Evolutionary conservation across 2,329 filamentous ascomycete genomes (phyloP).

Genomic region (Microcyclosporella mali): DNA sequence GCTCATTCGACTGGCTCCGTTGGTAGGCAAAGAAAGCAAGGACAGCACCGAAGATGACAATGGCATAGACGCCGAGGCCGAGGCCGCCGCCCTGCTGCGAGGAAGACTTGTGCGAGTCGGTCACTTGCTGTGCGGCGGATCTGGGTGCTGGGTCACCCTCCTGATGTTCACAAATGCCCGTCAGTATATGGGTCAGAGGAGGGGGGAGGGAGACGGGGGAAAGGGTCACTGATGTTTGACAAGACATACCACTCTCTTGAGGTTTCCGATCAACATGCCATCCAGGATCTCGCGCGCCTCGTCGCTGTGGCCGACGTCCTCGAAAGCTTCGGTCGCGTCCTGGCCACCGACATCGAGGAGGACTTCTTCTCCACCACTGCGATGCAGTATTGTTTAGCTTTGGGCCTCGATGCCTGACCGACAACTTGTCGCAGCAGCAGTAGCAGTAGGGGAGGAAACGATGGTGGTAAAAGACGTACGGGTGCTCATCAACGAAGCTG

Average conservation of each 20-base stretch:
- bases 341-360: conserved; percentile 92
- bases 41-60: conserved; percentile 71
- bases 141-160: conserved; percentile 73
- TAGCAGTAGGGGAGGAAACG: background rate
- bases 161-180: conserved; percentile 42
- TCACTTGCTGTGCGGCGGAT: conserved; percentile 45
- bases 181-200: background rate
- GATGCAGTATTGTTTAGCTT: conserved; percentile 10
- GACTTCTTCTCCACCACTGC: conserved; percentile 96
- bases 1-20: conserved; percentile 49
- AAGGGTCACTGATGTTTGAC: too few species aligned
- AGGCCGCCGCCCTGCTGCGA: conserved; percentile 42
- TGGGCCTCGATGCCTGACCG: background rate
- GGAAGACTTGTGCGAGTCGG: conserved; percentile 45
- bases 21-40: conserved; percentile 77
- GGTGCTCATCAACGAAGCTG: conserved; percentile 95
- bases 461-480: conserved; percentile 53
- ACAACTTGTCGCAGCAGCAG: background rate
- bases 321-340: conserved; percentile 95
- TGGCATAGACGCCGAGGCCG: conserved; percentile 73
- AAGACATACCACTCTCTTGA: conserved; percentile 81
- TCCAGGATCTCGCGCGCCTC: conserved; percentile 93
- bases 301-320: conserved; percentile 98
- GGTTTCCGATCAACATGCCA: conserved; percentile 62
- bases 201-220: background rate